A percentile compares a stretch with the other conserved stretches of the same genome.
Conservation (phyloP, 1,284 basidiomycete species). For the Moesziomyces globuligerus region DNA sequence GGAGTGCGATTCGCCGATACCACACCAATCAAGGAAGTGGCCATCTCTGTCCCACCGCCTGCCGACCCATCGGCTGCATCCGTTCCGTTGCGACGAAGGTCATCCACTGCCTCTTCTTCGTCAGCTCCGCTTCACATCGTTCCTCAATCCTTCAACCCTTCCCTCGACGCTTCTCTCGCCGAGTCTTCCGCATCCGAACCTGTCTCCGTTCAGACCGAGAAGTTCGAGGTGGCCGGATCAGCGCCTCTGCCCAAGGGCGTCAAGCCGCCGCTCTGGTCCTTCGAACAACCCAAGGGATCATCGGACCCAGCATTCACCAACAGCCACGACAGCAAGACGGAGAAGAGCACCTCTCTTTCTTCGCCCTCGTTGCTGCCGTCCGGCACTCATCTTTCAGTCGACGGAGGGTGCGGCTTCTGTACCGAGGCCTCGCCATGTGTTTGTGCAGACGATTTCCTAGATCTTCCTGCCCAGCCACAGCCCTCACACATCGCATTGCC, state of each 20-base stretch:
- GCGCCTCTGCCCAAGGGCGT: constrained; percentile 16
- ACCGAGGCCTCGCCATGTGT: constrained; percentile 55
- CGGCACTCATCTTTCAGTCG: constrained; percentile 27
- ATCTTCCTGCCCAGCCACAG: constrained; percentile 16
- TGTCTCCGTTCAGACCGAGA: background rate
- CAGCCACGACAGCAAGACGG: background rate
- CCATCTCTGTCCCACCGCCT: background rate
- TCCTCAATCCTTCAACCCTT: no score
- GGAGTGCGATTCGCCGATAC: constrained; percentile 30
- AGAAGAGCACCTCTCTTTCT: constrained; percentile 10
- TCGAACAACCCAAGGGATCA: constrained; percentile 16
- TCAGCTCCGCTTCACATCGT: background rate
- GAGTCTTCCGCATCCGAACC: no score
- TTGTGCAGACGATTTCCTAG: constrained; percentile 50
- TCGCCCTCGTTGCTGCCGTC: constrained; percentile 27
- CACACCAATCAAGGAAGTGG: background rate
- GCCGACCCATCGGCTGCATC: constrained; percentile 4
- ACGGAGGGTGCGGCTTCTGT: constrained; percentile 60
- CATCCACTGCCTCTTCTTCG: background rate
- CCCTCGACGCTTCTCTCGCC: no score
- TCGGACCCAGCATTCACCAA: background rate
- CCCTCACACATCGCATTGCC: constrained; percentile 33
- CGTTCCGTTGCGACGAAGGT: constrained; percentile 18
- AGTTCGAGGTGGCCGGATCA: background rate
- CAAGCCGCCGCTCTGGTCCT: constrained; percentile 31